phyloP scores from a whole-genome alignment of 2,329 filamentous ascomycete species.

The Leptoxyphium fumago region DNA sequence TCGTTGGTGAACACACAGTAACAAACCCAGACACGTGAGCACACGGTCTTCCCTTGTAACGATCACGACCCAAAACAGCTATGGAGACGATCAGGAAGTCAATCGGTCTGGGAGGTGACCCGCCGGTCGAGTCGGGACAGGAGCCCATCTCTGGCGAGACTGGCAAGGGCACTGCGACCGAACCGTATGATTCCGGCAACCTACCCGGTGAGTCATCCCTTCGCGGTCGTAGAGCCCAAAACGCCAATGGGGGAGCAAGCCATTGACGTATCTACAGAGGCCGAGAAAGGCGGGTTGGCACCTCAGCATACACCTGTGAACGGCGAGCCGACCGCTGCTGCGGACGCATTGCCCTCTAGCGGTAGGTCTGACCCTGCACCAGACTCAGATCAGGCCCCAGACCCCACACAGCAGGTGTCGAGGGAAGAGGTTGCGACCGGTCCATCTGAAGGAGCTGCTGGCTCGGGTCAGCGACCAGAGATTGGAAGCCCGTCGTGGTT shows the following conservation, averaged over 20 bases:
- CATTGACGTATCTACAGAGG: neutral
- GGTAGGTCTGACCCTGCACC: neutral
- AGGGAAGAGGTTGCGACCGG: no score
- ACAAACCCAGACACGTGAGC: no score
- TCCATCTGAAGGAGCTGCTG: no score
- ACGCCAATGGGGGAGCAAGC: neutral
- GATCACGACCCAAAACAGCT: neutral
- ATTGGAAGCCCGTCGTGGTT: slow-evolving; percentile 11
- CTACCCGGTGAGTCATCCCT: slow-evolving; percentile 34
- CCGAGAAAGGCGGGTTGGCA: slow-evolving; percentile 7
- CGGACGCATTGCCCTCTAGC: neutral
- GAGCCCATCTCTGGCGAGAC: slow-evolving; percentile 61
- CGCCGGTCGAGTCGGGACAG: slow-evolving; percentile 24
- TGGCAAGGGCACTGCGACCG: slow-evolving; percentile 50
- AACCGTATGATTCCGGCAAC: slow-evolving; percentile 72
- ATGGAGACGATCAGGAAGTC: slow-evolving; percentile 51
- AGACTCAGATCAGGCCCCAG: neutral
- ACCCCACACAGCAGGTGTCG: no score
- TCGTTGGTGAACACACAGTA: no score
- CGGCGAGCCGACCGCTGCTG: neutral
- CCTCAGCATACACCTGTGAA: slow-evolving; percentile 4
- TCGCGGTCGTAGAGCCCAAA: neutral
- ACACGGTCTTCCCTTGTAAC: no score
- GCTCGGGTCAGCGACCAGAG: slow-evolving; percentile 2
- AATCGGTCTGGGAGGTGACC: slow-evolving; percentile 2